Percentiles rank a stretch among this genome's conserved stretches.
These are phyloP conservation scores for Hordeum pubiflorum DNA, from an alignment of 202 grass and related monocot genomes.

Conservation along the genomic window DNA sequence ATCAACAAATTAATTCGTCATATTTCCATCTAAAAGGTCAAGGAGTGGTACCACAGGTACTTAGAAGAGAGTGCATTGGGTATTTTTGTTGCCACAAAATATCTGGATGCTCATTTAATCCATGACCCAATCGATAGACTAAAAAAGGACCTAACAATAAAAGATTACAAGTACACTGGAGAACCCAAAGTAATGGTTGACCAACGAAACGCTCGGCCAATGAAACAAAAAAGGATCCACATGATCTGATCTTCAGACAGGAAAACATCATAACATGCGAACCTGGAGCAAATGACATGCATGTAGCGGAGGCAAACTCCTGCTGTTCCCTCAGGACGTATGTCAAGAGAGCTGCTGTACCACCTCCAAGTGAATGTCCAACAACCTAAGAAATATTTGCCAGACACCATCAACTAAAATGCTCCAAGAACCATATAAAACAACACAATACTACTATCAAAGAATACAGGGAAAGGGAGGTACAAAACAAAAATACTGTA, in stretches of 20 bases:
- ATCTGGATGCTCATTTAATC: neutral
- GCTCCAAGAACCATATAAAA: neutral
- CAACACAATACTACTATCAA: neutral
- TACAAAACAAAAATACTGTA: neutral
- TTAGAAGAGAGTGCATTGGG: neutral
- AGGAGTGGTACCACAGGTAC: neutral
- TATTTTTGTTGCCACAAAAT: neutral
- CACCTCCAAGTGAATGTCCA: slow-evolving; percentile 92
- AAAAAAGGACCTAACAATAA: neutral
- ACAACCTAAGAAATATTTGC: slow-evolving; percentile 58
- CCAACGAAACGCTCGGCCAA: neutral
- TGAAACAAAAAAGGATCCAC: neutral
- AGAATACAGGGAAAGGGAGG: neutral
- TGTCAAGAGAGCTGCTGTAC: slow-evolving; percentile 87
- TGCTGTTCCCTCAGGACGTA: slow-evolving; percentile 90
- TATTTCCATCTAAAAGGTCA: neutral
- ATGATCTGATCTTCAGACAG: neutral
- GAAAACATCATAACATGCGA: slow-evolving; percentile 16
- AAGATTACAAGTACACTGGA: neutral
- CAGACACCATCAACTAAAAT: neutral
- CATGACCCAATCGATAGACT: neutral
- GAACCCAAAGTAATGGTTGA: neutral
- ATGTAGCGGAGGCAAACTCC: slow-evolving; percentile 66
- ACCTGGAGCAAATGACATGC: slow-evolving; percentile 96
- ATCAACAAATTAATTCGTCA: neutral